phyloP scores from a whole-genome alignment of 1,139 yeast species.

The Torulaspora pretoriensis region DNA sequence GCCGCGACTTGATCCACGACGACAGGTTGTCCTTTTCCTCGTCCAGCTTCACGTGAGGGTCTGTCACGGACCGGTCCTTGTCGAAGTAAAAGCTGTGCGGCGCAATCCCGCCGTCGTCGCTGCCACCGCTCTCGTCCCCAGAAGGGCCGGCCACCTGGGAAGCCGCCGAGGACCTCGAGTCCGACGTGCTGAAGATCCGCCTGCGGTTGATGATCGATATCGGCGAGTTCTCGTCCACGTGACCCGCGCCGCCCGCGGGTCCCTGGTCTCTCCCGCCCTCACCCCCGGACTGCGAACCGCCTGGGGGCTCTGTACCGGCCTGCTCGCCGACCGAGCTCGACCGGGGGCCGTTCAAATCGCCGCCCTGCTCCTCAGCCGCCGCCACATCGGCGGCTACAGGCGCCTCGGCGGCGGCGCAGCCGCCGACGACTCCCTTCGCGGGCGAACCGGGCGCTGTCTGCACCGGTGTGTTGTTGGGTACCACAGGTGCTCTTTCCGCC shows the following conservation, averaged over 20 bases:
- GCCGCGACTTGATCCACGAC: conserved; percentile 25
- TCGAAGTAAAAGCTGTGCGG: conserved; percentile 28
- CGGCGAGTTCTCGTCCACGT: conserved; percentile 19
- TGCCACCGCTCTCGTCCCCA: background rate
- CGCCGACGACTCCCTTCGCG: conserved; percentile 3
- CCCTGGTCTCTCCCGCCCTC: conserved; percentile 5
- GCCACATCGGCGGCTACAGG: conserved; percentile 1
- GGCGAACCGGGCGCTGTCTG: conserved; percentile 13
- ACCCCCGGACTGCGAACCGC: background rate
- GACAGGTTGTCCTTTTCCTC: conserved; percentile 27
- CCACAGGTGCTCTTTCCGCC: conserved; percentile 24
- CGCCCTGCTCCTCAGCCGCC: conserved; percentile 4
- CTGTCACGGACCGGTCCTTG: conserved; percentile 22
- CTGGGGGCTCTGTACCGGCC: background rate
- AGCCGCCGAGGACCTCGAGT: conserved; percentile 17
- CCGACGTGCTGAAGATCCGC: conserved; percentile 19
- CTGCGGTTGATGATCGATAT: conserved; percentile 19
- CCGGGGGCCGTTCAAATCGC: background rate
- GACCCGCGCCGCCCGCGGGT: conserved; percentile 7
- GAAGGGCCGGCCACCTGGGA: conserved; percentile 15
- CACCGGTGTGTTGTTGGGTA: conserved; percentile 32
- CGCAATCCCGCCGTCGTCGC: conserved; percentile 13
- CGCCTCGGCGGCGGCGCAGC: conserved; percentile 6
- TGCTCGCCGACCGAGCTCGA: background rate
- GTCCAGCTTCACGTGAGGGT: conserved; percentile 23